Conservation (phyloP, 257 asterid genomes). For the Eustoma russellianum region DNA sequence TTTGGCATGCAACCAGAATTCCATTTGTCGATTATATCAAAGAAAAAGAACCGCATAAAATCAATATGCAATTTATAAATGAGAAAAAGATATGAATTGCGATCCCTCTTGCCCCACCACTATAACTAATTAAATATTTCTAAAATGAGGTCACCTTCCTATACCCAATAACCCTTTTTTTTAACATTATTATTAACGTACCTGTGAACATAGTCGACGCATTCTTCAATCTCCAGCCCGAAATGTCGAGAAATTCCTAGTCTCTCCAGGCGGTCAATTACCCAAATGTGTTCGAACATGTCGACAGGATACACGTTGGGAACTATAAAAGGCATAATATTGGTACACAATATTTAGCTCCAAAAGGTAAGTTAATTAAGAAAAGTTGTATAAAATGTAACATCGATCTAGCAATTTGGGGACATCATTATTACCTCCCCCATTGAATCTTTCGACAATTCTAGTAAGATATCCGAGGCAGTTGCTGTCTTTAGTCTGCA, state of each 20-base stretch:
- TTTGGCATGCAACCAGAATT: no score
- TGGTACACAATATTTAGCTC: neutral
- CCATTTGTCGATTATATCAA: neutral
- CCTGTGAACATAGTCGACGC: slow-evolving; percentile 57
- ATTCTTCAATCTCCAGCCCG: slow-evolving; percentile 43
- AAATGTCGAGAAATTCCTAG: slow-evolving; percentile 74
- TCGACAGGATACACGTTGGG: slow-evolving; percentile 95
- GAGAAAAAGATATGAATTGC: no score
- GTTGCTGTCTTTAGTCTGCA: slow-evolving; percentile 54
- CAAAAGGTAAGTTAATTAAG: neutral
- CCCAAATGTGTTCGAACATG: slow-evolving; percentile 85
- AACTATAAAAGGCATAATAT: slow-evolving; percentile 22
- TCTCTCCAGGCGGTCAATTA: slow-evolving; percentile 61
- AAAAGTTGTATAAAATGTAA: neutral
- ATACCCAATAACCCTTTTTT: no score
- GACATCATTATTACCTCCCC: slow-evolving; percentile 52
- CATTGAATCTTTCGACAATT: slow-evolving; percentile 45
- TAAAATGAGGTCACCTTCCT: neutral
- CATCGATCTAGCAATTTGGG: neutral
- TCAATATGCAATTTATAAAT: no score
- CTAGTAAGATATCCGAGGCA: slow-evolving; percentile 53
- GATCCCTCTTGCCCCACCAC: no score
- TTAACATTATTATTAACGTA: slow-evolving; percentile 9
- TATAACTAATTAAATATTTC: no score
- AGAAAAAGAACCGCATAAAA: neutral